A percentile compares a stretch with the other conserved stretches of the same genome.
Evolutionary conservation across 306 rosid genomes (phyloP).

Genomic region (Hippophae rhamnoides): DNA sequence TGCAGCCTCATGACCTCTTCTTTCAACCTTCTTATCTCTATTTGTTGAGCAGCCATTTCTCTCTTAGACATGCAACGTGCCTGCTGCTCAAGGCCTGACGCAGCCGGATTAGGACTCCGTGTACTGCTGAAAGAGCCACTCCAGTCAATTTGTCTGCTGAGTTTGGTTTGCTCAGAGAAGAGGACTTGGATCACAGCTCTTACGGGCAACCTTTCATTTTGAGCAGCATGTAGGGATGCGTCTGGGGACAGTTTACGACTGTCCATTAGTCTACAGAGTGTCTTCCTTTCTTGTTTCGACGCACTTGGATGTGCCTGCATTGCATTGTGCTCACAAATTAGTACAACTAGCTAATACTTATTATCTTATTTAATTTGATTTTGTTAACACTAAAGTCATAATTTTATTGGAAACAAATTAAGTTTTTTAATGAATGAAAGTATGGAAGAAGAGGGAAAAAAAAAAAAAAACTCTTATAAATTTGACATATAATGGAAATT

Average conservation of each 20-base stretch:
- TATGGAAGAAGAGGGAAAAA: too few species aligned
- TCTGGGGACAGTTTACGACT: conserved; percentile 74
- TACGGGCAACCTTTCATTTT: conserved; percentile 79
- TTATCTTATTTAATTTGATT: too few species aligned
- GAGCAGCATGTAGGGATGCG: conserved; percentile 87
- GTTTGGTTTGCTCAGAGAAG: conserved; percentile 62
- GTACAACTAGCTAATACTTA: too few species aligned
- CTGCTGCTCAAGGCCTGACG: conserved; percentile 19
- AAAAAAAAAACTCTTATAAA: too few species aligned
- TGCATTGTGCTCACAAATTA: background rate
- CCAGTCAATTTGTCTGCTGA: conserved; percentile 50
- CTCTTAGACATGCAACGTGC: conserved; percentile 56
- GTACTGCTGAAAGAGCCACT: conserved; percentile 53
- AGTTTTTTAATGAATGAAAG: too few species aligned
- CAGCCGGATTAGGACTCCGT: conserved; percentile 42
- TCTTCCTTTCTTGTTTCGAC: conserved; percentile 74
- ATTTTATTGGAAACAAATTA: too few species aligned
- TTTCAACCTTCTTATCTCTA: conserved; percentile 63
- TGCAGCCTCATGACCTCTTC: conserved; percentile 72
- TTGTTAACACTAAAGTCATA: too few species aligned
- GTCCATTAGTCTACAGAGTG: conserved; percentile 62
- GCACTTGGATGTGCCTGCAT: conserved; percentile 65
- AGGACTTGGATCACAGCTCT: conserved; percentile 88
- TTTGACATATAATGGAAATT: too few species aligned
- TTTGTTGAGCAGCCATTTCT: conserved; percentile 47